Percentiles rank a stretch among this genome's conserved stretches.
Evolutionary conservation across 257 asterid genomes (phyloP).

Genomic region (Solanum peruvianum): DNA sequence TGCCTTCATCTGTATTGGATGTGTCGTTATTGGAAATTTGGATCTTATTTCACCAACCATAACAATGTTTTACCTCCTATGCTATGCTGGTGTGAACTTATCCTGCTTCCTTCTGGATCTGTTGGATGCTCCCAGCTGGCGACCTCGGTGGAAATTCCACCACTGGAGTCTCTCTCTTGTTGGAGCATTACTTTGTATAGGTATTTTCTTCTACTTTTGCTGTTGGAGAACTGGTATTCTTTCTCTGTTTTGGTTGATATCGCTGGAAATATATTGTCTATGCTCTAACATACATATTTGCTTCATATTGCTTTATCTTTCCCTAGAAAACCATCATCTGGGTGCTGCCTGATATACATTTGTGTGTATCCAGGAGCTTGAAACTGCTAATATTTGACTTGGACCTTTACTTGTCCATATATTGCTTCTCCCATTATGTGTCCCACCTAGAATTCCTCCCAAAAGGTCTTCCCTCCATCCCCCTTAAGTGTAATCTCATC

Average conservation of each 20-base stretch:
- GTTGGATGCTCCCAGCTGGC: slow-evolving; percentile 99
- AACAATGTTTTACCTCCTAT: slow-evolving; percentile 96
- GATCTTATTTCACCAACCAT: slow-evolving; percentile 94
- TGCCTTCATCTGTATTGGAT: slow-evolving; percentile 86
- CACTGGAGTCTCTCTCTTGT: slow-evolving; percentile 99
- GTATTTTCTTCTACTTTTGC: slow-evolving; percentile 21
- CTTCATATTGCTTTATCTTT: neutral
- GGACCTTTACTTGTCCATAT: neutral
- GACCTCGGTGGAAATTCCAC: slow-evolving; percentile 99
- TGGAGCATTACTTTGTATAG: slow-evolving; percentile 86
- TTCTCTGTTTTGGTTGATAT: neutral
- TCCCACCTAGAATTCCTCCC: too few relatives aligned
- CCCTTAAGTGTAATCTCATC: neutral
- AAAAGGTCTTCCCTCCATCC: too few relatives aligned
- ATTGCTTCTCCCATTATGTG: neutral
- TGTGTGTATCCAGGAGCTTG: neutral
- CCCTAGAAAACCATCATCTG: neutral
- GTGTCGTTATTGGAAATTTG: slow-evolving; percentile 88
- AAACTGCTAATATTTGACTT: neutral
- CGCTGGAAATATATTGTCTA: neutral
- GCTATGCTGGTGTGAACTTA: slow-evolving; percentile 93
- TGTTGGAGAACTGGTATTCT: neutral
- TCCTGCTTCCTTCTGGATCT: slow-evolving; percentile 98
- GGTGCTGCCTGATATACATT: neutral
- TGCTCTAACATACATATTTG: neutral